Evolutionary conservation across 1,284 basidiomycete species (phyloP), one percentile per base, ranked within the genome.

Genomic region (Cutaneotrichosporon sp.): DNA sequence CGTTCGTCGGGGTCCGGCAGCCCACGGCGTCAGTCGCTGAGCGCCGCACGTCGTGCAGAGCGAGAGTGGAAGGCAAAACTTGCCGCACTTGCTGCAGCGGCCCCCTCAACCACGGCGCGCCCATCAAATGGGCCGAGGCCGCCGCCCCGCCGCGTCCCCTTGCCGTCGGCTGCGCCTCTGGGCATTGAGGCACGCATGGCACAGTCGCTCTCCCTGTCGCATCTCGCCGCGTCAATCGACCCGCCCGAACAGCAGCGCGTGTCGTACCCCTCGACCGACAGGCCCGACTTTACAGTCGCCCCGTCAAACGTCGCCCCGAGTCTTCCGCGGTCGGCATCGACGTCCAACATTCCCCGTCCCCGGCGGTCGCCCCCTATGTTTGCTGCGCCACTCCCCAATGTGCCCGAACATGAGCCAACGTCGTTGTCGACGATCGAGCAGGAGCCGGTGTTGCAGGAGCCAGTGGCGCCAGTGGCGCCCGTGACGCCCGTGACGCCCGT

Each of bases 51-150:
- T 18, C 40, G 56, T 30, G 64, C 63, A 8, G 67, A 69, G 41
- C 49, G 60, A 14, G 67, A 69, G 51, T 69, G 67, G 67, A 59
- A 65, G 46, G 66, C 66, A 23, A 64, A 61, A 43, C 57, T 69
- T 12, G 64, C 62, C 2, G 63, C 64, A 1, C 37, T 69, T 8
- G 53, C 64, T 4, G 26, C 26, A 30, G 38, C 46, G 1, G 26
- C 23, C 1, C 42, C 47, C 2, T 1, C 42, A 4, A 48, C 23
- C 9, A 12, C 39, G 13, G 52, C 10, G 23, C 43, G 43, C 33
- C 18, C 10, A 13, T 35, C 43, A 12, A 45, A 36, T 13, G 43
- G 43, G 4, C 52, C 52, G 1, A 35, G 52, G 22, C 52, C 52
- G 7, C 52, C 52, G 12, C 52, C 52, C 1, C 41, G 52, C 7